Conservation (phyloP, 2,329 filamentous ascomycete genomes). For the Ophiostoma ulmi region DNA sequence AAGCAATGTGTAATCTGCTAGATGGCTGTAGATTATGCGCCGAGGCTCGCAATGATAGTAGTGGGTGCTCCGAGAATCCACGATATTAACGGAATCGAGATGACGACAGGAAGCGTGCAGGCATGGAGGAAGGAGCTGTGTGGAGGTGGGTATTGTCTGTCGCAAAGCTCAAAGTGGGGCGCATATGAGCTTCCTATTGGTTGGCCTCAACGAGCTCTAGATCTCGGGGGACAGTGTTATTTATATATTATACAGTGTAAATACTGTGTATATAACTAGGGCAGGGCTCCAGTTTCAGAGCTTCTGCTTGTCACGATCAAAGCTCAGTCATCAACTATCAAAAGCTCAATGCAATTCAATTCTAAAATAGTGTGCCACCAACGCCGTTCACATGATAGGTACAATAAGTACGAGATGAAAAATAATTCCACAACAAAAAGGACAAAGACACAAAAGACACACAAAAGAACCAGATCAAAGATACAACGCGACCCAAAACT, state of each 20-base stretch:
- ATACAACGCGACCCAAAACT: neutral
- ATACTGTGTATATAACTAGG: neutral
- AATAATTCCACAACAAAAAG: neutral
- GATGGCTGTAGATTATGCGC: neutral
- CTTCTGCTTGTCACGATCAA: neutral
- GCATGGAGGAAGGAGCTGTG: slow-evolving; percentile 3
- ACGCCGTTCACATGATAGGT: neutral
- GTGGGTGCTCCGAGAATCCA: neutral
- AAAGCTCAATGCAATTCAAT: neutral
- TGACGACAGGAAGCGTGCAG: neutral
- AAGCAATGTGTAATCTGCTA: too few species aligned
- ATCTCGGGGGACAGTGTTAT: neutral
- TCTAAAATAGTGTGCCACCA: neutral
- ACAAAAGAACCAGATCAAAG: neutral
- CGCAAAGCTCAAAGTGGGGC: neutral
- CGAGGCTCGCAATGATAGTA: neutral
- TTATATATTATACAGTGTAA: neutral
- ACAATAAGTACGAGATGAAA: neutral
- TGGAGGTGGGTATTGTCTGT: neutral
- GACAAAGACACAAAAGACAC: neutral
- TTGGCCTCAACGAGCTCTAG: neutral
- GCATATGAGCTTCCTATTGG: neutral
- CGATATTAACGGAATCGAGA: neutral
- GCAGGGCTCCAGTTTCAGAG: neutral
- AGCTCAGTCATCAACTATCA: neutral